These are phyloP conservation scores for Orbilia quercus DNA, from an alignment of 2,329 filamentous ascomycete species.

Conservation along the genomic window DNA sequence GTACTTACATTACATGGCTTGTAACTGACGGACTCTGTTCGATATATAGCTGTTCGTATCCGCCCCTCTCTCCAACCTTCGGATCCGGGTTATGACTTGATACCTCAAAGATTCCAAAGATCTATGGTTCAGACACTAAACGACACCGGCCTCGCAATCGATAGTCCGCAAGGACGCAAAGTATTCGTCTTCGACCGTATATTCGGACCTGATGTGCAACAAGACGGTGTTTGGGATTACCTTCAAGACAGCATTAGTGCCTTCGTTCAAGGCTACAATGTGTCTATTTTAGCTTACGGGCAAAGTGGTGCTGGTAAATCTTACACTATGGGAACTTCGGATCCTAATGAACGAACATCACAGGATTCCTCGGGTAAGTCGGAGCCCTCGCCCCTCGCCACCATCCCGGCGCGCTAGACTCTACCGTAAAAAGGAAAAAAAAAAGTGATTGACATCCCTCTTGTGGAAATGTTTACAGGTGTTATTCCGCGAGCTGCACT, in stretches of 20 bases:
- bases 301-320: slow-evolving; percentile 98
- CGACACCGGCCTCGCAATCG: slow-evolving; percentile 84
- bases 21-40: neutral
- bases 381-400: neutral
- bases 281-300: slow-evolving; percentile 94
- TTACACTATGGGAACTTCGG: slow-evolving; percentile 97
- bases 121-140: slow-evolving; percentile 91
- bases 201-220: slow-evolving; percentile 82
- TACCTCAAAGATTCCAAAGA: slow-evolving; percentile 93
- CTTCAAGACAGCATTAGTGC: slow-evolving; percentile 87
- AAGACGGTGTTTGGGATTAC: slow-evolving; percentile 95
- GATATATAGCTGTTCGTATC: slow-evolving; percentile 80
- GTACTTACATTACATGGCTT: neutral
- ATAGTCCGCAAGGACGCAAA: slow-evolving; percentile 90
- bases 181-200: slow-evolving; percentile 97
- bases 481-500: slow-evolving; percentile 93
- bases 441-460: neutral
- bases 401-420: too few relatives aligned
- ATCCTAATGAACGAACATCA: slow-evolving; percentile 76
- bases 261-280: slow-evolving; percentile 97
- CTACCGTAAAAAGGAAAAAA: too few relatives aligned
- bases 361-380: slow-evolving; percentile 47
- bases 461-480: slow-evolving; percentile 70
- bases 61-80: slow-evolving; percentile 83
- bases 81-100: slow-evolving; percentile 93